Conservation (phyloP, 2,329 filamentous ascomycete genomes). For the Ceratocystis cubensis region DNA sequence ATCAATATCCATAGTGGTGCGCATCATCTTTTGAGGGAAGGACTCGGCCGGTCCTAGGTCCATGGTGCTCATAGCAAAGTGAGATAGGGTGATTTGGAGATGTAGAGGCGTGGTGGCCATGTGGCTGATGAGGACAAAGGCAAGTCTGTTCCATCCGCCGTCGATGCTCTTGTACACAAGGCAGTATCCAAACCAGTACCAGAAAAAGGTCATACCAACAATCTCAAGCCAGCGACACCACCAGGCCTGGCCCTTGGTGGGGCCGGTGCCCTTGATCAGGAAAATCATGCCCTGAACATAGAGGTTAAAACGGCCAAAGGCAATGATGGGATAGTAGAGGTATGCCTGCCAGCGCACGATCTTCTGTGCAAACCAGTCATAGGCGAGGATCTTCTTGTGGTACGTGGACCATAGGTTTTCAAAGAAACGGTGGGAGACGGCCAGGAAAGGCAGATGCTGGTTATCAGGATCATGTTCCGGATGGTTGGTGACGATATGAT, state of each 20-base stretch:
- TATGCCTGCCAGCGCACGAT: constrained; percentile 64
- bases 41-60: constrained; percentile 75
- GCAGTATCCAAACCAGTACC: constrained; percentile 76
- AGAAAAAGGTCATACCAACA: constrained; percentile 65
- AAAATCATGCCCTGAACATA: constrained; percentile 72
- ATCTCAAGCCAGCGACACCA: constrained; percentile 79
- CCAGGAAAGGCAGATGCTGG: constrained; percentile 79
- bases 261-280: constrained; percentile 56
- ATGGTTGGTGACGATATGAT: constrained; percentile 90
- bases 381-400: constrained; percentile 68
- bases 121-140: constrained; percentile 70
- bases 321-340: constrained; percentile 70
- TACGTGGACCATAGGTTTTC: constrained; percentile 63
- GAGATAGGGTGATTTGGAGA: constrained; percentile 79
- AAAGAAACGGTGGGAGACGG: constrained; percentile 71
- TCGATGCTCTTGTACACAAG: constrained; percentile 63
- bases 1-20: constrained; percentile 88
- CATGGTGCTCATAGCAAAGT: constrained; percentile 86
- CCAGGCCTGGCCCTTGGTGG: constrained; percentile 62
- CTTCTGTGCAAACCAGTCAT: constrained; percentile 60
- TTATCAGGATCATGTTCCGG: constrained; percentile 96
- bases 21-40: constrained; percentile 80
- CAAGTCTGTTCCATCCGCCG: constrained; percentile 52
- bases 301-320: constrained; percentile 76
- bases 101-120: constrained; percentile 71